Evolutionary conservation across 1,139 yeast genomes (phyloP), one percentile per base, ranked within the genome.

Genomic region (Wickerhamiella pararugosa): DNA sequence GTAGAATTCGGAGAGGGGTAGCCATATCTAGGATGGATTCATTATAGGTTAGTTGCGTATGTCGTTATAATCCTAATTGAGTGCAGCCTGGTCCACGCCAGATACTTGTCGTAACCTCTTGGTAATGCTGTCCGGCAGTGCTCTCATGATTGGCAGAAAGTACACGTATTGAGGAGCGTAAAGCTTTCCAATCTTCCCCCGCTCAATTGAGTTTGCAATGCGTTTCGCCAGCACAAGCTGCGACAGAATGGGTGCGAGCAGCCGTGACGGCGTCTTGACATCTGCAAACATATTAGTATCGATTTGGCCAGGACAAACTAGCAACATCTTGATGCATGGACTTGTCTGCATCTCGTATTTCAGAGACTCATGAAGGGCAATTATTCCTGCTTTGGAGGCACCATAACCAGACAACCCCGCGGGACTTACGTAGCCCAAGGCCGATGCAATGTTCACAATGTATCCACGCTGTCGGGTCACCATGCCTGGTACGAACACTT

Each of bases 261-360:
- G 47, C 1, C 67, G 61, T 4, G 82, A 76, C 0, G 96, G 95
- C 0, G 94, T 79, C 28, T 59, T 51, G 5, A 87, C 80, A 2
- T 77, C 75, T 29, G 62, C 64, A 56, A 87, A 87, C 82, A 87
- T 71, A 5, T 59, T 54, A 0, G 95, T 83, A 43, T 67, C 70
- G 46, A 87, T 58, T 56, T 87, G 96, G 0, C 98, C 97, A 0
- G 95, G 94, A 53, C 92, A 78, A 0, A 87, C 69, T 34, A 87
- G 64, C 43, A 87, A 61, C 0, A 94, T 79, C 51, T 76, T 77
- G 21, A 86, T 71, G 1, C 83, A 82, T 5, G 62, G 59, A 21
- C 0, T 61, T 30, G 15, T 34, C 26, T 0, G 77, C 77, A 83
- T 57, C 55, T 82, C 93, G 50, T 75, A 74, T 0, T 84, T 75